Evolutionary conservation across 805 yeast genomes (phyloP).

Genomic region (Candida sithepensis): DNA sequence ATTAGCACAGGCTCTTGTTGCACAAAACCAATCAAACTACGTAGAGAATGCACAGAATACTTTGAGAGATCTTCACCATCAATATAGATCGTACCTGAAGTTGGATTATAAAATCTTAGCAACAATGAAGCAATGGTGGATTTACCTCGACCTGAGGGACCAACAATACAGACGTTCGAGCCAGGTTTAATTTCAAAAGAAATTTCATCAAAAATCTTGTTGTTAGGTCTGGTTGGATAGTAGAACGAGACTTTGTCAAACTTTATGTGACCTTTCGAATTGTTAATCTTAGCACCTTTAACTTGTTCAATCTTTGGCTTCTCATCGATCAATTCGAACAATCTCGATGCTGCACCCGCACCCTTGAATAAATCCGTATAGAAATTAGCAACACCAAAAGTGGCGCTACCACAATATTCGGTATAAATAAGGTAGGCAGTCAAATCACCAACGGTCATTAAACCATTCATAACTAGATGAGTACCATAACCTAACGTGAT

Average conservation of each 20-base stretch:
- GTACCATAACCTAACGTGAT: slow-evolving; percentile 80
- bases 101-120: slow-evolving; percentile 80
- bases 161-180: slow-evolving; percentile 88
- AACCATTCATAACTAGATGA: slow-evolving; percentile 67
- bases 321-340: slow-evolving; percentile 82
- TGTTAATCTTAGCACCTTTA: slow-evolving; percentile 48
- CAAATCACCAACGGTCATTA: slow-evolving; percentile 80
- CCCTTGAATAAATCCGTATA: slow-evolving; percentile 96
- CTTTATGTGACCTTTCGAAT: slow-evolving; percentile 51
- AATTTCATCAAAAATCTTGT: slow-evolving; percentile 59
- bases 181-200: slow-evolving; percentile 70
- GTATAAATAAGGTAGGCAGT: slow-evolving; percentile 95
- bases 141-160: slow-evolving; percentile 95
- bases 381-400: slow-evolving; percentile 86
- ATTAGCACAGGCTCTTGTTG: slow-evolving; percentile 90
- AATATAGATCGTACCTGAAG: slow-evolving; percentile 59
- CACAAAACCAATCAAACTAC: slow-evolving; percentile 79
- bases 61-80: slow-evolving; percentile 63
- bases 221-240: slow-evolving; percentile 84
- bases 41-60: slow-evolving; percentile 71
- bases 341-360: slow-evolving; percentile 90
- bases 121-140: slow-evolving; percentile 82
- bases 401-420: slow-evolving; percentile 87
- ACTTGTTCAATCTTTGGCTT: slow-evolving; percentile 70
- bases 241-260: slow-evolving; percentile 67